Evolutionary conservation across 352 stramenopile genomes (phyloP).

Genomic region (Plasmopara muralis): DNA sequence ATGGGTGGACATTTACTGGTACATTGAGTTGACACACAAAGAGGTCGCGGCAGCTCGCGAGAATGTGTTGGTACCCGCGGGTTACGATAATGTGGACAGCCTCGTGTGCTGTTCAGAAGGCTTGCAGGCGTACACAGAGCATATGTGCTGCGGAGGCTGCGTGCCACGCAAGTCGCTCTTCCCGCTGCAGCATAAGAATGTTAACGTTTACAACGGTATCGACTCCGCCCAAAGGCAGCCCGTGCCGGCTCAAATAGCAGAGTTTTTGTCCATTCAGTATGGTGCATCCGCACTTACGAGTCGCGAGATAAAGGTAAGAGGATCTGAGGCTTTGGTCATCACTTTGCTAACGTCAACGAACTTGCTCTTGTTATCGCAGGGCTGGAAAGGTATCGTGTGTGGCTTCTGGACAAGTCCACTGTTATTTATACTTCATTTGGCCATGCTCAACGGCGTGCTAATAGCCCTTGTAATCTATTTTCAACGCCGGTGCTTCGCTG

Average conservation of each 20-base stretch:
- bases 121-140: conserved; percentile 47
- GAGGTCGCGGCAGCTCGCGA: conserved; percentile 36
- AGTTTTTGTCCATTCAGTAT: conserved; percentile 72
- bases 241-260: conserved; percentile 42
- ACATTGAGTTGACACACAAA: conserved; percentile 47
- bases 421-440: conserved; percentile 52
- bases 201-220: conserved; percentile 41
- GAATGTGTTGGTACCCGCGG: conserved; percentile 46
- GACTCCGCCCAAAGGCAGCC: conserved; percentile 43
- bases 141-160: conserved; percentile 74
- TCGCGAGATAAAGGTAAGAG: conserved; percentile 70
- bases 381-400: conserved; percentile 73
- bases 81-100: conserved; percentile 56
- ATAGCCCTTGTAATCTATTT: conserved; percentile 33
- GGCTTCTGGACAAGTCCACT: conserved; percentile 67
- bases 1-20: conserved; percentile 83
- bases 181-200: conserved; percentile 39
- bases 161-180: conserved; percentile 57
- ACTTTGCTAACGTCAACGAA: neutral
- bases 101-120: conserved; percentile 71
- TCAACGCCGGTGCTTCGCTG: conserved; percentile 23
- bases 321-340: neutral
- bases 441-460: conserved; percentile 32
- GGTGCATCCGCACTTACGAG: conserved; percentile 41
- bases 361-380: conserved; percentile 23